Conservation (phyloP, 129 eudicot genomes). For the Apium graveolens region DNA sequence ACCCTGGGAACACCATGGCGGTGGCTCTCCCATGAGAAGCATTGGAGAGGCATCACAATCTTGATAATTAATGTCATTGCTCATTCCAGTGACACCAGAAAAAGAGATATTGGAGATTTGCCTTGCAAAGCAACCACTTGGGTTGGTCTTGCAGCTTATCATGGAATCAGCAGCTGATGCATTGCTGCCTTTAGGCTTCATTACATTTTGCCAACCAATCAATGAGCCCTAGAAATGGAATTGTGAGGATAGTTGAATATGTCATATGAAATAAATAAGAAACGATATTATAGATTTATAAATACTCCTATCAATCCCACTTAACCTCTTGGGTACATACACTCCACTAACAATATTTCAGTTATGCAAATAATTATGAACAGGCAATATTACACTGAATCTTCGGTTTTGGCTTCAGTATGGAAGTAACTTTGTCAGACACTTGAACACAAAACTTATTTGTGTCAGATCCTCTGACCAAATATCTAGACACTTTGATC, state of each 20-base stretch:
- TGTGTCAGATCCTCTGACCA: not conserved
- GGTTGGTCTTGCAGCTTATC: slow-evolving; percentile 71
- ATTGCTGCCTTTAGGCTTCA: slow-evolving; percentile 63
- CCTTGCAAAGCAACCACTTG: slow-evolving; percentile 38
- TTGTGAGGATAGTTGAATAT: not conserved
- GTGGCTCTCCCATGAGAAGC: slow-evolving; percentile 63
- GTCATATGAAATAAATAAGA: not conserved
- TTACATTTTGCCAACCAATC: slow-evolving; percentile 24
- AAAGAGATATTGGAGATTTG: slow-evolving; percentile 61
- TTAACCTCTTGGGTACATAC: not conserved
- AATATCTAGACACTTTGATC: not conserved
- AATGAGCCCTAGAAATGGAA: slow-evolving; percentile 45
- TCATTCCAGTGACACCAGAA: slow-evolving; percentile 68
- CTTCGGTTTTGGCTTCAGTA: not conserved
- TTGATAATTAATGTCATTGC: slow-evolving; percentile 67
- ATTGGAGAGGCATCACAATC: slow-evolving; percentile 77
- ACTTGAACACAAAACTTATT: not conserved
- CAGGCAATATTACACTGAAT: not conserved
- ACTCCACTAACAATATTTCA: not conserved
- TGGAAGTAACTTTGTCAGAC: no score
- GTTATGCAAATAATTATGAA: not conserved
- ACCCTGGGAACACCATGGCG: slow-evolving; percentile 56
- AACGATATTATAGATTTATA: not conserved
- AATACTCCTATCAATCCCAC: no score
- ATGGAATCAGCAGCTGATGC: slow-evolving; percentile 67